These are phyloP conservation scores for Pelargonium fulgidum DNA, from an alignment of 441 rosid species.

Conservation along the genomic window DNA sequence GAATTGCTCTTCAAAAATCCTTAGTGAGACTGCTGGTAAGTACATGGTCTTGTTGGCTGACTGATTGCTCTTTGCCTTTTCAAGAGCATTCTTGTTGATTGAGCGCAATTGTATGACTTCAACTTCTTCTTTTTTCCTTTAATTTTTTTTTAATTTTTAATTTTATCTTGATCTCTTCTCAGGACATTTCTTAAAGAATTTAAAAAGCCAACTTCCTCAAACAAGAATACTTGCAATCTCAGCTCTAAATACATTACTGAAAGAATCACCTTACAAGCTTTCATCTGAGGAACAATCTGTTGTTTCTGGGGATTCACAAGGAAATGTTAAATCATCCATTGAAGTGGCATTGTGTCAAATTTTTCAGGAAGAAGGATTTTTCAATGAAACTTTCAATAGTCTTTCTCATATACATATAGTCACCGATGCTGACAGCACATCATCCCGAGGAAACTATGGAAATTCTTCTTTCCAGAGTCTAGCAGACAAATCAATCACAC, in stretches of 20 bases:
- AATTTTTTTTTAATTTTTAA: constrained; percentile 4
- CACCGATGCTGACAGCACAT: constrained; percentile 64
- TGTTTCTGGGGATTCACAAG: constrained; percentile 29
- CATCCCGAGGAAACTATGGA: constrained; percentile 83
- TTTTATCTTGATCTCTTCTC: constrained; percentile 30
- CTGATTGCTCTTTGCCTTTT: constrained; percentile 17
- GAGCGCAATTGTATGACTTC: constrained; percentile 8
- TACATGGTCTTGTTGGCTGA: constrained; percentile 24
- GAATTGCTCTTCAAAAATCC: constrained; percentile 61
- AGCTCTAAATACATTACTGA: constrained; percentile 85
- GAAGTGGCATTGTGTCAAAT: constrained; percentile 76
- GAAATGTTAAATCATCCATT: constrained; percentile 59
- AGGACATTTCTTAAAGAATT: constrained; percentile 95
- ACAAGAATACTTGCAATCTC: constrained; percentile 98
- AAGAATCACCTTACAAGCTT: constrained; percentile 91
- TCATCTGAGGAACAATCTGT: constrained; percentile 43
- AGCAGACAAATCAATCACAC: constrained; percentile 94
- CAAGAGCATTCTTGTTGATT: constrained; percentile 17
- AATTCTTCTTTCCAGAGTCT: constrained; percentile 83
- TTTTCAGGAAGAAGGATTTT: constrained; percentile 90
- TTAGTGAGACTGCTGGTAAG: constrained; percentile 87
- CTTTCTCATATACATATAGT: constrained; percentile 93
- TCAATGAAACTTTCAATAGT: constrained; percentile 80
- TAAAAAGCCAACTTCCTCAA: constrained; percentile 99
- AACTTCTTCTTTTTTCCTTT: neutral